Conservation (phyloP, 306 rosid genomes). For the Dryas drummondii region DNA sequence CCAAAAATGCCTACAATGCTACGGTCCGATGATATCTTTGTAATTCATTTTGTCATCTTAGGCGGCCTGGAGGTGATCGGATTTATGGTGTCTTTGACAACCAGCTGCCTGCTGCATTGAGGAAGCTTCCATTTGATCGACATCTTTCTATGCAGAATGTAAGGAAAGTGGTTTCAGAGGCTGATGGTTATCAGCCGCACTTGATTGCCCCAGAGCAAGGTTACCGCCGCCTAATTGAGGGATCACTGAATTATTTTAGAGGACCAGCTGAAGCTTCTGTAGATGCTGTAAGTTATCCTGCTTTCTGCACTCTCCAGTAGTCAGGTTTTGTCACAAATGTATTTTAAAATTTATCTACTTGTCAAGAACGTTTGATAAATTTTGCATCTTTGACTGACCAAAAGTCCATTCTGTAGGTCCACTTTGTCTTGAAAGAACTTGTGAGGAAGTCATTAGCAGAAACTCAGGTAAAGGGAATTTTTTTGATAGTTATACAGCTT, state of each 20-base stretch:
- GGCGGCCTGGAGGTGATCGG: constrained; percentile 98
- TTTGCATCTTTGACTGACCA: constrained; percentile 19
- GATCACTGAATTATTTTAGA: constrained; percentile 76
- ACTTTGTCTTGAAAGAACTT: constrained; percentile 92
- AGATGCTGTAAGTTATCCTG: constrained; percentile 76
- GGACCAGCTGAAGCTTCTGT: constrained; percentile 99
- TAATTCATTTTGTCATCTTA: constrained; percentile 22
- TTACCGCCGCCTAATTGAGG: constrained; percentile 88
- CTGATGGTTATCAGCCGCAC: constrained; percentile 99
- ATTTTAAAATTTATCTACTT: background rate
- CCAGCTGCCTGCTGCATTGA: constrained; percentile 97
- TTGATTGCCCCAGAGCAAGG: constrained; percentile 99
- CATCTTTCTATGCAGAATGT: constrained; percentile 92
- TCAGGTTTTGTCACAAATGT: background rate
- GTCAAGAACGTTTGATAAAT: background rate
- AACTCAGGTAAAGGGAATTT: constrained; percentile 64
- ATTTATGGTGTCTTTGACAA: constrained; percentile 93
- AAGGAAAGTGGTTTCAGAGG: constrained; percentile 90
- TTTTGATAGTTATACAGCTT: constrained; percentile 7
- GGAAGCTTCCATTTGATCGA: constrained; percentile 98
- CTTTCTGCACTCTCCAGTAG: background rate
- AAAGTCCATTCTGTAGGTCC: constrained; percentile 55
- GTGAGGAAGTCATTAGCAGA: constrained; percentile 93
- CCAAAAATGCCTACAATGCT: background rate
- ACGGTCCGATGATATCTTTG: background rate